Percentiles rank a stretch among this genome's conserved stretches.
These are phyloP conservation scores for Mimosa pudica DNA, from an alignment of 306 rosid genomes.

Conservation along the genomic window DNA sequence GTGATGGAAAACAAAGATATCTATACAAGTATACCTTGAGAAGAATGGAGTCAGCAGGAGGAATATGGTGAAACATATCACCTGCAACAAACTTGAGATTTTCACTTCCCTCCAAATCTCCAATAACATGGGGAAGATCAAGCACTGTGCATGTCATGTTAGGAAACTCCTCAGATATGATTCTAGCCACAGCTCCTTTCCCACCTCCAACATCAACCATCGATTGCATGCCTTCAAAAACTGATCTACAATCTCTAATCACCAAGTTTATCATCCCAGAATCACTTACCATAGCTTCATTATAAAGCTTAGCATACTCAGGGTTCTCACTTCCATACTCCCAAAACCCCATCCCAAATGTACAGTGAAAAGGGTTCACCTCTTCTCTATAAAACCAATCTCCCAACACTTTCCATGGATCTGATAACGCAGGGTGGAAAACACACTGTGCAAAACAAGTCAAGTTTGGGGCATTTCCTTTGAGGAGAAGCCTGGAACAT, in stretches of 20 bases:
- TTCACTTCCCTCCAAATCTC: neutral
- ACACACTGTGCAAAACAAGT: neutral
- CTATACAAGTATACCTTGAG: conserved; percentile 4
- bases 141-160: neutral
- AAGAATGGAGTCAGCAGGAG: conserved; percentile 10
- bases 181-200: neutral
- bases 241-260: conserved; percentile 28
- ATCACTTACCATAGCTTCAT: conserved; percentile 40
- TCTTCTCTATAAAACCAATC: conserved; percentile 34
- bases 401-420: neutral
- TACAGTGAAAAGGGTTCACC: conserved; percentile 26
- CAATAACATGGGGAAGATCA: conserved; percentile 24
- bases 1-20: neutral
- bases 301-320: neutral
- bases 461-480: neutral
- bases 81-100: conserved; percentile 12
- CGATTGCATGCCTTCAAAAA: conserved; percentile 40
- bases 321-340: conserved; percentile 24
- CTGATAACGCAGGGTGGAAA: neutral
- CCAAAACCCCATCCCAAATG: conserved; percentile 37
- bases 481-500: conserved; percentile 7
- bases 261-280: conserved; percentile 44
- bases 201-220: conserved; percentile 22
- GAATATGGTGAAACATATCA: conserved; percentile 15
- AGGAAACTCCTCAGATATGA: conserved; percentile 8